Percentiles rank a stretch among this genome's conserved stretches.
These are phyloP conservation scores for Phascolomyces articulosus DNA, from an alignment of 371 early-diverging fungal genomes.

Conservation along the genomic window DNA sequence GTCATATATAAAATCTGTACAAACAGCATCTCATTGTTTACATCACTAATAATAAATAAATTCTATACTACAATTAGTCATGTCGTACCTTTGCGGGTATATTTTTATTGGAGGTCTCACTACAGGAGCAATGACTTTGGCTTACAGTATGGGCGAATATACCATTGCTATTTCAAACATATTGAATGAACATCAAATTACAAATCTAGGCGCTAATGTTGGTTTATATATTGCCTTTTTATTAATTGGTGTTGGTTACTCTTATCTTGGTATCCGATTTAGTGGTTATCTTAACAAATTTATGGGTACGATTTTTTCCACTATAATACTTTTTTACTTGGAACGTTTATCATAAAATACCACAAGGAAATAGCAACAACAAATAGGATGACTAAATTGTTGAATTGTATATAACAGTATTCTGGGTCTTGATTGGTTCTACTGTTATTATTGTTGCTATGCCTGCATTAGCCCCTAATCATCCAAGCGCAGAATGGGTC, in stretches of 20 bases:
- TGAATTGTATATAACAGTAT: conserved; percentile 7
- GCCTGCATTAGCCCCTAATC: conserved; percentile 39
- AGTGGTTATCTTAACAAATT: conserved; percentile 35
- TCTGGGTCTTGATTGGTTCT: conserved; percentile 39
- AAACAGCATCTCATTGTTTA: too few relatives aligned
- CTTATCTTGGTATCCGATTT: conserved; percentile 31
- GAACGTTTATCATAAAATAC: too few relatives aligned
- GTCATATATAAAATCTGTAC: background rate
- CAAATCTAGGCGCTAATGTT: conserved; percentile 34
- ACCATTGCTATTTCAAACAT: conserved; percentile 23
- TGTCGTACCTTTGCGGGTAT: conserved; percentile 46
- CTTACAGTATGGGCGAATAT: conserved; percentile 34
- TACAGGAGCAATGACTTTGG: conserved; percentile 32
- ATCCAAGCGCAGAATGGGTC: conserved; percentile 33
- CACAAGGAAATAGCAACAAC: too few relatives aligned
- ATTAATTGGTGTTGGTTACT: conserved; percentile 21
- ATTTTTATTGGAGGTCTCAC: conserved; percentile 31
- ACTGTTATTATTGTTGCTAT: conserved; percentile 36
- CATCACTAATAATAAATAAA: background rate
- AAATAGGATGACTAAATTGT: too few relatives aligned
- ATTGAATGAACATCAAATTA: conserved; percentile 19
- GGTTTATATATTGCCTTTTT: conserved; percentile 34
- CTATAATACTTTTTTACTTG: too few relatives aligned
- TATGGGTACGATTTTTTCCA: too few relatives aligned
- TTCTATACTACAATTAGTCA: conserved; percentile 31